Evolutionary conservation across 108 stramenopile species (phyloP).

Genomic region (Chaetoceros tenuissimus): DNA sequence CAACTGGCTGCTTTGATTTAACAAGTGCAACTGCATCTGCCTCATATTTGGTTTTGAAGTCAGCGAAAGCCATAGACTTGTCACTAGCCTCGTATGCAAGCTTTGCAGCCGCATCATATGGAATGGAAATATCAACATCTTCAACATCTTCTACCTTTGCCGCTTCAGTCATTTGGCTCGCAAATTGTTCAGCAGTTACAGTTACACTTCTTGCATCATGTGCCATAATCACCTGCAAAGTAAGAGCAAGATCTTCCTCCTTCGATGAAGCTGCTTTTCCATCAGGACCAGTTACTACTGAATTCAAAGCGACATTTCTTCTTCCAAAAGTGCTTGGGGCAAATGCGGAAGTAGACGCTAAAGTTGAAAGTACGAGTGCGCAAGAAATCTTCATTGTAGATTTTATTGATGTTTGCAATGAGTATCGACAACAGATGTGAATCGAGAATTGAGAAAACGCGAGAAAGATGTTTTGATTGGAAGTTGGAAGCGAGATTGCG

Average conservation of each 20-base stretch:
- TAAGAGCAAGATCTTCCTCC: slow-evolving; percentile 41
- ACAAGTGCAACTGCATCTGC: slow-evolving; percentile 4
- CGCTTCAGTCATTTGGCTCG: slow-evolving; percentile 24
- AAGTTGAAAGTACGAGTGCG: slow-evolving; percentile 34
- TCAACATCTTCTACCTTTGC: background rate
- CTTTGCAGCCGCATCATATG: slow-evolving; percentile 28
- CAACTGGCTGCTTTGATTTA: slow-evolving; percentile 11
- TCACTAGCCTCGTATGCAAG: slow-evolving; percentile 25
- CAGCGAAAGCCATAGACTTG: slow-evolving; percentile 18
- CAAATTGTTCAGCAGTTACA: slow-evolving; percentile 31
- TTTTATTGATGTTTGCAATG: background rate
- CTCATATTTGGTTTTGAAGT: slow-evolving; percentile 16
- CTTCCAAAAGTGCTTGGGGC: slow-evolving; percentile 12
- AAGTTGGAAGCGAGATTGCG: too few relatives aligned
- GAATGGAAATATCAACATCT: slow-evolving; percentile 13
- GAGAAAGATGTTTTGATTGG: too few relatives aligned
- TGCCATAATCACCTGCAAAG: slow-evolving; percentile 41
- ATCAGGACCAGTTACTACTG: slow-evolving; percentile 16
- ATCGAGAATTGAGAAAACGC: too few relatives aligned
- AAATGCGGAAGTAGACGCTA: slow-evolving; percentile 50
- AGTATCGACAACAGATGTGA: too few relatives aligned
- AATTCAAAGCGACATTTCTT: background rate
- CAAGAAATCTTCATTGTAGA: slow-evolving; percentile 52
- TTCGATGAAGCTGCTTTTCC: slow-evolving; percentile 29
- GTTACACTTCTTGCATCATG: slow-evolving; percentile 27